These are phyloP conservation scores for Sporobolomyces pararoseus DNA, from an alignment of 768 basidiomycete species.

Conservation along the genomic window DNA sequence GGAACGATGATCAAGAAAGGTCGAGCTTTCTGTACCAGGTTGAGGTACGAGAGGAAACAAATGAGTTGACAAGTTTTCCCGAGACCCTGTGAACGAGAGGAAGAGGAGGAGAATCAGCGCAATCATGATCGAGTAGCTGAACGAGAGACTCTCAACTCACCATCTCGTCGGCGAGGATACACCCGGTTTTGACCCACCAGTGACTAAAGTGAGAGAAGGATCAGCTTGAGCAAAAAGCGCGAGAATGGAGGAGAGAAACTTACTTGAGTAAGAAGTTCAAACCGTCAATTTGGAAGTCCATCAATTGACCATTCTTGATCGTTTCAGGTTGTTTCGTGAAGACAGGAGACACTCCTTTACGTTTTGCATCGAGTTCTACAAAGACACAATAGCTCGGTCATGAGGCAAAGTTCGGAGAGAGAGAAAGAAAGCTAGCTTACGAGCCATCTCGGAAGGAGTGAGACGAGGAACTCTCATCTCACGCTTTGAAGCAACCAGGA, in stretches of 20 bases:
- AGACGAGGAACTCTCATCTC: conserved; percentile 56
- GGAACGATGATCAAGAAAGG: conserved; percentile 90
- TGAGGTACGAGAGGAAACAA: conserved; percentile 70
- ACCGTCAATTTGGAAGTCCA: conserved; percentile 49
- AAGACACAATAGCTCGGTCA: background rate
- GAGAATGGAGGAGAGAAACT: background rate
- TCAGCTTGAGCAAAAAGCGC: background rate
- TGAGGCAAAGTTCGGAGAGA: background rate
- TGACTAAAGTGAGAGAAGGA: conserved; percentile 69
- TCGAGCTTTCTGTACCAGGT: conserved; percentile 58
- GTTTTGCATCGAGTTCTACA: conserved; percentile 41
- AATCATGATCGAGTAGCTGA: background rate
- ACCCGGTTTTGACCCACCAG: conserved; percentile 80
- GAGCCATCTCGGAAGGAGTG: conserved; percentile 44
- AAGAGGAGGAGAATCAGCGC: background rate
- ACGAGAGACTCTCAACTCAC: conserved; percentile 2
- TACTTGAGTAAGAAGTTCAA: conserved; percentile 49
- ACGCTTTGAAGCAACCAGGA: conserved; percentile 62
- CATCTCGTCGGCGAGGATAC: conserved; percentile 97
- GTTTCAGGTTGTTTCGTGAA: conserved; percentile 60
- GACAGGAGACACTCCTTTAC: conserved; percentile 50
- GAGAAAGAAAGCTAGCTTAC: background rate
- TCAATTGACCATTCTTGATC: conserved; percentile 57
- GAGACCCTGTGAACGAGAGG: conserved; percentile 50
- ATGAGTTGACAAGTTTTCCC: conserved; percentile 82